phyloP scores from a whole-genome alignment of 1,139 yeast species.

The Candida anutae region DNA sequence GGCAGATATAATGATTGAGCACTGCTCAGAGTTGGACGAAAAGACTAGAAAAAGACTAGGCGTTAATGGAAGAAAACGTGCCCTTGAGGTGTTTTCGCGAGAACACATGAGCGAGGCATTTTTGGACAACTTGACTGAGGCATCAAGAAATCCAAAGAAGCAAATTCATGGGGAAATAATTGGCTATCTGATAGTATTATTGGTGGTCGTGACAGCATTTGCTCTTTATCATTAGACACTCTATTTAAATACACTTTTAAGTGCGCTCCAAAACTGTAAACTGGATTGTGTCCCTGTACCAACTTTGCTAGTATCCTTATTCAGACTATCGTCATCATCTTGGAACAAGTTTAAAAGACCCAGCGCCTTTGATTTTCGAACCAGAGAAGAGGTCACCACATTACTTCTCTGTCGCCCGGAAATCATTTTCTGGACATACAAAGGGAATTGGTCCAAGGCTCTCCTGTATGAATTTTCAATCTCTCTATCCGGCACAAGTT shows the following conservation, averaged over 20 bases:
- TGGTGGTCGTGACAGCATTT: too few species aligned
- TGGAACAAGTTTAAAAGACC: slow-evolving; percentile 1
- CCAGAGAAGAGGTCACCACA: too few species aligned
- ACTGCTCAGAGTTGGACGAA: slow-evolving; percentile 20
- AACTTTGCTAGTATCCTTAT: too few species aligned
- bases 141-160: slow-evolving; percentile 1
- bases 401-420: too few species aligned
- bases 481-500: slow-evolving; percentile 48
- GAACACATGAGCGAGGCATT: slow-evolving; percentile 55
- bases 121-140: slow-evolving; percentile 15
- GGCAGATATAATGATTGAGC: slow-evolving; percentile 51
- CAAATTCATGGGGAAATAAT: neutral
- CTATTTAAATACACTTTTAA: slow-evolving; percentile 24
- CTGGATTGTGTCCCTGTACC: too few species aligned
- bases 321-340: too few species aligned
- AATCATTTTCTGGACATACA: neutral
- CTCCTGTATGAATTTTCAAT: slow-evolving; percentile 16
- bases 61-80: slow-evolving; percentile 45
- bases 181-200: too few species aligned
- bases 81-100: slow-evolving; percentile 48
- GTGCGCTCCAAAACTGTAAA: slow-evolving; percentile 23
- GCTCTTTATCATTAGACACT: too few species aligned
- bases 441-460: slow-evolving; percentile 5
- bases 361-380: neutral
- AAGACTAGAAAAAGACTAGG: slow-evolving; percentile 30